Conservation (phyloP, 2,329 filamentous ascomycete genomes). For the Aureobasidium vineae region DNA sequence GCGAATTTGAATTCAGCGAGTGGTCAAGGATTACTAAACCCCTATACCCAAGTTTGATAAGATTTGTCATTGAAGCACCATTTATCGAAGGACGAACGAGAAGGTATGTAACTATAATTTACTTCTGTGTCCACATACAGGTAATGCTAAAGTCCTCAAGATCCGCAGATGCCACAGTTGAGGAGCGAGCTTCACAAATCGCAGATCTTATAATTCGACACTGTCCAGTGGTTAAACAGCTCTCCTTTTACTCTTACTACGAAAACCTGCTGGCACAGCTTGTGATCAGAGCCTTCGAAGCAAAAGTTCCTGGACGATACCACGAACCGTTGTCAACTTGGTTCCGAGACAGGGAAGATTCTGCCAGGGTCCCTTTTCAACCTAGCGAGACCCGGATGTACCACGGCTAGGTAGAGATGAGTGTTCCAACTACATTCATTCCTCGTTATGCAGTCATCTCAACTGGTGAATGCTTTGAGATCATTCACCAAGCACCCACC, state of each 20-base stretch:
- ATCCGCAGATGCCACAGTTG: not conserved
- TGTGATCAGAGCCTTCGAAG: not conserved
- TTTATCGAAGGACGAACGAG: not conserved
- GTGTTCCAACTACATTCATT: not conserved
- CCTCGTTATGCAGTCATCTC: not conserved
- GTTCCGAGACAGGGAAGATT: not conserved
- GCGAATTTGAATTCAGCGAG: not conserved
- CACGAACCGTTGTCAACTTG: not conserved
- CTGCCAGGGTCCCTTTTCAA: not conserved
- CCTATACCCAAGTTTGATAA: not conserved
- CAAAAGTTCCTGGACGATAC: not conserved
- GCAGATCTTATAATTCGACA: not conserved
- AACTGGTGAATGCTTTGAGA: not conserved
- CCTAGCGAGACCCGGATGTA: constrained; percentile 3
- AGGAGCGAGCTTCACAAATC: not conserved
- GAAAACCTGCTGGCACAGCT: not conserved
- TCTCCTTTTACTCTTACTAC: not conserved
- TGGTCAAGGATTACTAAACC: not conserved
- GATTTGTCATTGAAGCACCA: not conserved
- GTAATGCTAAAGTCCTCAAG: not conserved
- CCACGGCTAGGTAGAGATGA: not conserved
- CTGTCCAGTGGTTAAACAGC: not conserved
- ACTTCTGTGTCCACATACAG: not conserved
- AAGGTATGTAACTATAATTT: not conserved
- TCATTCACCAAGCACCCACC: too few species aligned